Conservation (phyloP, 352 stramenopile species). For the Phytophthora agathidicida region DNA sequence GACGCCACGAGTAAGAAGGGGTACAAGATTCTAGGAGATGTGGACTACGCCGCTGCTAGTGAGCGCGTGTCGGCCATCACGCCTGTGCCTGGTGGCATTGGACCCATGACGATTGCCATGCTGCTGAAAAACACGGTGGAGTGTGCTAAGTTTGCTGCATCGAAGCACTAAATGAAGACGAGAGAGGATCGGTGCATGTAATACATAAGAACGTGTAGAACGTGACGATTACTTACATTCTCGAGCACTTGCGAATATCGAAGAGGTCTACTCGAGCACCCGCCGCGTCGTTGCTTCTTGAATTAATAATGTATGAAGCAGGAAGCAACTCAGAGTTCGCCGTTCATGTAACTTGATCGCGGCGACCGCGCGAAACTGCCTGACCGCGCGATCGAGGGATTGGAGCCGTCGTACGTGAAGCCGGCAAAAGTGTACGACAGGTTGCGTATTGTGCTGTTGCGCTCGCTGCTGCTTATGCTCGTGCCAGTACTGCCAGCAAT, state of each 20-base stretch:
- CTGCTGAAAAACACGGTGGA: slow-evolving; percentile 87
- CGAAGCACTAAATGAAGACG: slow-evolving; percentile 10
- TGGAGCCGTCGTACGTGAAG: slow-evolving; percentile 83
- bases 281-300: slow-evolving; percentile 11
- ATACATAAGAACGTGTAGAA: slow-evolving; percentile 16
- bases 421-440: slow-evolving; percentile 87
- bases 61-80: slow-evolving; percentile 94
- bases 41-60: slow-evolving; percentile 92
- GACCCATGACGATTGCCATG: slow-evolving; percentile 99
- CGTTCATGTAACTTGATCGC: slow-evolving; percentile 26
- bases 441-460: slow-evolving; percentile 76
- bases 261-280: slow-evolving; percentile 7
- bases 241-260: no score
- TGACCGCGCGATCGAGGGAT: slow-evolving; percentile 42
- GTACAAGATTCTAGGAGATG: slow-evolving; percentile 98
- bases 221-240: slow-evolving; percentile 39
- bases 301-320: slow-evolving; percentile 34
- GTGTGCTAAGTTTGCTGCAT: slow-evolving; percentile 57
- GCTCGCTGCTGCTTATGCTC: slow-evolving; percentile 37
- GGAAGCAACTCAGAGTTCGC: slow-evolving; percentile 14
- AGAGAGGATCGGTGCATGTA: slow-evolving; percentile 1
- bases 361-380: slow-evolving; percentile 42
- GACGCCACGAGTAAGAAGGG: slow-evolving; percentile 63
- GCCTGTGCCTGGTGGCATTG: slow-evolving; percentile 96
- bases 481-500: slow-evolving; percentile 43